Evolutionary conservation across 1,284 basidiomycete genomes (phyloP).

Genomic region (Dichomitus squalens): DNA sequence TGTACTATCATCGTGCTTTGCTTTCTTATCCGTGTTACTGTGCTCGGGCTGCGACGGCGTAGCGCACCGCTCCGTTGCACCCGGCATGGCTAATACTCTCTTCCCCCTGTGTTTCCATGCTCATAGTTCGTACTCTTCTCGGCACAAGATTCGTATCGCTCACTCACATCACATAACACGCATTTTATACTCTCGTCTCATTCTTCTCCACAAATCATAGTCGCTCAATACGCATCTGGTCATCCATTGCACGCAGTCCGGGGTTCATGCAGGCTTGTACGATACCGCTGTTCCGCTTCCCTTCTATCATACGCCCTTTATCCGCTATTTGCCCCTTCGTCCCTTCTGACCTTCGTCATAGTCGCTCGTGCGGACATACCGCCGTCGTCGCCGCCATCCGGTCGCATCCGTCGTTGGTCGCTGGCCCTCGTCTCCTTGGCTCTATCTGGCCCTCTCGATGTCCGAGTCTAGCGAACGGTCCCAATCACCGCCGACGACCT

Average conservation of each 20-base stretch:
- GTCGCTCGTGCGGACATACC: neutral
- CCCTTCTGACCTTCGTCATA: too few relatives aligned
- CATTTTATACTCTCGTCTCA: neutral
- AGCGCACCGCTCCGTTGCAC: slow-evolving; percentile 1
- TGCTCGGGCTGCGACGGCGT: neutral
- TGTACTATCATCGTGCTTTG: slow-evolving; percentile 6
- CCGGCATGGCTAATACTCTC: neutral
- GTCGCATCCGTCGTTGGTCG: slow-evolving; percentile 4
- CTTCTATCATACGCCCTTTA: neutral
- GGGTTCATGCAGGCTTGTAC: slow-evolving; percentile 12
- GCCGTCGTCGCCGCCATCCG: neutral
- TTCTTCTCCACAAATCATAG: neutral
- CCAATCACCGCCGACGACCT: too few relatives aligned
- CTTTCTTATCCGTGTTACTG: neutral
- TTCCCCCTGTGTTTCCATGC: neutral
- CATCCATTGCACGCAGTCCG: slow-evolving; percentile 12
- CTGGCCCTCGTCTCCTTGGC: too few relatives aligned
- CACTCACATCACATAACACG: neutral
- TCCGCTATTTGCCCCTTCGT: neutral
- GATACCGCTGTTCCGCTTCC: slow-evolving; percentile 7
- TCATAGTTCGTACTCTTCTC: neutral
- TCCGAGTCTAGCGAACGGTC: too few relatives aligned
- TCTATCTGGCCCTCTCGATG: too few relatives aligned
- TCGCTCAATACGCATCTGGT: neutral
- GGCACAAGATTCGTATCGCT: neutral